Conservation (phyloP, 2,329 filamentous ascomycete genomes). For the Neopestalotiopsis rosae region DNA sequence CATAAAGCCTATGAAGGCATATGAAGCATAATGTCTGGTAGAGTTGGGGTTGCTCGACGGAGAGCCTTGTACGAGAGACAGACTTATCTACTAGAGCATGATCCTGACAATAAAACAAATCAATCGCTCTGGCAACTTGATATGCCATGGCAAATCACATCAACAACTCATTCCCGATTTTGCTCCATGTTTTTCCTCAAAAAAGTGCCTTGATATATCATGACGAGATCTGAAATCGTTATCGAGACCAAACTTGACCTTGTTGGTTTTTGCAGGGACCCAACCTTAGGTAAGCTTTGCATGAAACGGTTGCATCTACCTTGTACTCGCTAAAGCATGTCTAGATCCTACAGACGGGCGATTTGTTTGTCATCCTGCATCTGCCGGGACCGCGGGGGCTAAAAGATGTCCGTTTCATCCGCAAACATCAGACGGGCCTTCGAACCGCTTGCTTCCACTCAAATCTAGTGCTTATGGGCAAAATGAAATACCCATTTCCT, state of each 20-base stretch:
- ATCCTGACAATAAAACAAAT: slow-evolving; percentile 3
- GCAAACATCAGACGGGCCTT: too few species aligned
- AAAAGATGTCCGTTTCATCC: not conserved
- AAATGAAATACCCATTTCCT: too few species aligned
- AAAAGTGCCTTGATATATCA: too few species aligned
- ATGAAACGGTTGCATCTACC: not conserved
- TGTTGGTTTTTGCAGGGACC: not conserved
- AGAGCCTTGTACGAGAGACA: not conserved
- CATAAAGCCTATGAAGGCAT: not conserved
- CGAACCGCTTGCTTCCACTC: too few species aligned
- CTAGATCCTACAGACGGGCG: not conserved
- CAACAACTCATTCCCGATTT: not conserved
- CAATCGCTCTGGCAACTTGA: slow-evolving; percentile 5
- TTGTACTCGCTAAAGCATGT: not conserved
- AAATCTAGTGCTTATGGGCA: too few species aligned
- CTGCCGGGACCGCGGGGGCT: not conserved
- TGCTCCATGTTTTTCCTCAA: too few species aligned
- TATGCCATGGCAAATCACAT: not conserved
- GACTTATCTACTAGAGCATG: slow-evolving; percentile 16
- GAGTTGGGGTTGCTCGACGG: slow-evolving; percentile 6
- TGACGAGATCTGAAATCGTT: too few species aligned
- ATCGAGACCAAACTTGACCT: not conserved
- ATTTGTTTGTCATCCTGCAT: not conserved
- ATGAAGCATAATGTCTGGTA: slow-evolving; percentile 17
- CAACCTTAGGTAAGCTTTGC: not conserved